Evolutionary conservation across 2,329 filamentous ascomycete genomes (phyloP).

Genomic region (Colletotrichum tofieldiae): DNA sequence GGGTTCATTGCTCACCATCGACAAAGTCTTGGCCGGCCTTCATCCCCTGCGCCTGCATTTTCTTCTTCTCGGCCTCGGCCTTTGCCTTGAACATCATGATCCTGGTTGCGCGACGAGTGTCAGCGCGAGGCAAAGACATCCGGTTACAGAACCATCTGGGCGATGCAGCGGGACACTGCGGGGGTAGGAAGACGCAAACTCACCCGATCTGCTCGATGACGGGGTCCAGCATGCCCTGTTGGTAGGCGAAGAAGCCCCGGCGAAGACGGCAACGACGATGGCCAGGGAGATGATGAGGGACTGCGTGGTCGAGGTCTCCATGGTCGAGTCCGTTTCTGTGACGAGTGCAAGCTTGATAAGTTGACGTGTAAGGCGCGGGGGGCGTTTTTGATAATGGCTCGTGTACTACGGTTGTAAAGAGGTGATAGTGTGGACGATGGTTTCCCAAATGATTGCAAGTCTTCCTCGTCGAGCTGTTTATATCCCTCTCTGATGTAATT

Average conservation of each 20-base stretch:
- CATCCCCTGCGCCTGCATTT: constrained; percentile 55
- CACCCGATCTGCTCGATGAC: constrained; percentile 55
- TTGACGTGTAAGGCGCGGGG: background rate
- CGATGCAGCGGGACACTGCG: background rate
- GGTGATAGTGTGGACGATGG: background rate
- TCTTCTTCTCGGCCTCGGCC: constrained; percentile 58
- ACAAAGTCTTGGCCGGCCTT: constrained; percentile 58
- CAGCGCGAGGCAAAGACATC: background rate
- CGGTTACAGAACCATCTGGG: background rate
- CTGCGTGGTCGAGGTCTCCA: constrained; percentile 40
- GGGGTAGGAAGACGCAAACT: background rate
- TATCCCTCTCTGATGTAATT: background rate
- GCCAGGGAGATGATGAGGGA: constrained; percentile 49
- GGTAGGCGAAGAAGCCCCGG: constrained; percentile 54
- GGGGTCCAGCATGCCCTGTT: constrained; percentile 56
- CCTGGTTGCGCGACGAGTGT: constrained; percentile 31
- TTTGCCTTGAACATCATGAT: constrained; percentile 58
- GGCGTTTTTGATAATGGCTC: background rate
- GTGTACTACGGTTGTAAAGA: background rate
- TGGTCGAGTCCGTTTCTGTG: background rate
- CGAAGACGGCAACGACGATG: constrained; percentile 49
- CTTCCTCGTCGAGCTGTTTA: constrained; percentile 8
- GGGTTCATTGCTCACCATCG: constrained; percentile 48
- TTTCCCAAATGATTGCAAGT: background rate
- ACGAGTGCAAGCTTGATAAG: background rate